Conservation (phyloP, 208 protist species). For the Leishmania aethiopica region DNA sequence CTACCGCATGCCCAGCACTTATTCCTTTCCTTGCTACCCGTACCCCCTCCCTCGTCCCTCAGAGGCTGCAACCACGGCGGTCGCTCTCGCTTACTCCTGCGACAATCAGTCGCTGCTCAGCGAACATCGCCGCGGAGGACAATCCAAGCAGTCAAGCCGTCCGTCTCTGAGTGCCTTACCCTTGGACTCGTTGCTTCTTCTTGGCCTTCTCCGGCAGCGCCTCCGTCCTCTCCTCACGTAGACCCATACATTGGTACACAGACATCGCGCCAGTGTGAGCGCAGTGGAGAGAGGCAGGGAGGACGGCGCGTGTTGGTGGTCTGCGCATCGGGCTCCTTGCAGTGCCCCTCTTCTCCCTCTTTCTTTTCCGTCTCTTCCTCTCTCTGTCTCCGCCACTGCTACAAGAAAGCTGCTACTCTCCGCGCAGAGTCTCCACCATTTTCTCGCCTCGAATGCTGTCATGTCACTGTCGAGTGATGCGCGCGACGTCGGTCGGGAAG, state of each 20-base stretch:
- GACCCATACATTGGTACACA: not conserved
- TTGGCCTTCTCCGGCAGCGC: not conserved
- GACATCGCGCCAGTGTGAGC: not conserved
- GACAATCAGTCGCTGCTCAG: not conserved
- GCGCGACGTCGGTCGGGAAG: not conserved
- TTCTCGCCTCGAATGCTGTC: not conserved
- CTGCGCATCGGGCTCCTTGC: not conserved
- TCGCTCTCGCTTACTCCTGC: not conserved
- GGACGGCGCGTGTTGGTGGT: not conserved
- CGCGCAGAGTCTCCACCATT: not conserved
- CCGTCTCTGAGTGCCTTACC: not conserved
- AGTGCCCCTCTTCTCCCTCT: not conserved
- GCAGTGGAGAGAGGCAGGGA: not conserved
- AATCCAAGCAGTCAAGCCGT: not conserved
- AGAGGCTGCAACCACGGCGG: not conserved
- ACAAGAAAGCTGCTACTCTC: not conserved
- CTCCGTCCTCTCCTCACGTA: constrained; percentile 8
- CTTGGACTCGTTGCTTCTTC: not conserved
- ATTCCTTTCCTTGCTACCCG: not conserved
- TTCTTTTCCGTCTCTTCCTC: not conserved
- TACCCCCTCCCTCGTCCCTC: not conserved
- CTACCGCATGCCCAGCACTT: not conserved
- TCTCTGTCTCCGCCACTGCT: not conserved
- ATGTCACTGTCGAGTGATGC: not conserved
- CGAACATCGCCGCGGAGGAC: not conserved